These are phyloP conservation scores for Diplodia sapinea DNA, from an alignment of 2,329 filamentous ascomycete species.

Conservation along the genomic window DNA sequence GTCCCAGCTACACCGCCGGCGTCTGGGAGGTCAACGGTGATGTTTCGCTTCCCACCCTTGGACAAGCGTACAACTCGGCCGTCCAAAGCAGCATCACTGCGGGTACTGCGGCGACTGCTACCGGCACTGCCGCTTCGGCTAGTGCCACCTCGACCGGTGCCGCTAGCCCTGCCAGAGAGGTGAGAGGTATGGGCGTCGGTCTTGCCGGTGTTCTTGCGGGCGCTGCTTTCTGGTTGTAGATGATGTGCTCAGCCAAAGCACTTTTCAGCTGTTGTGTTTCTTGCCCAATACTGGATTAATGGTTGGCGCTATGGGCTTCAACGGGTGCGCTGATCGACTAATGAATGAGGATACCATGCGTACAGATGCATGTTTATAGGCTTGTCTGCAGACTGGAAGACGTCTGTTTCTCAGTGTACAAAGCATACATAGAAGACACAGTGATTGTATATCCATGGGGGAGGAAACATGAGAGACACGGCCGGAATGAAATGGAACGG, in stretches of 20 bases:
- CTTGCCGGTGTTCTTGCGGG: slow-evolving; percentile 37
- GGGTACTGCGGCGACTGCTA: slow-evolving; percentile 27
- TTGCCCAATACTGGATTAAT: slow-evolving; percentile 51
- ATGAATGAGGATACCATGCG: background rate
- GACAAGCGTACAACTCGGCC: slow-evolving; percentile 50
- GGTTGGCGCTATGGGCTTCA: slow-evolving; percentile 7
- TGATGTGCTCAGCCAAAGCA: slow-evolving; percentile 40
- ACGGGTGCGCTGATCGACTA: slow-evolving; percentile 4
- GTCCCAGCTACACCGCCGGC: slow-evolving; percentile 70
- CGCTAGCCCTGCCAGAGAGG: slow-evolving; percentile 35
- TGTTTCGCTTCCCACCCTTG: slow-evolving; percentile 71
- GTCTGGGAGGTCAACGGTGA: slow-evolving; percentile 77
- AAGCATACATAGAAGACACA: slow-evolving; percentile 3
- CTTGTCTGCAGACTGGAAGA: background rate
- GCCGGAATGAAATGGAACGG: background rate
- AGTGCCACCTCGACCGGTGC: slow-evolving; percentile 35
- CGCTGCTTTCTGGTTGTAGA: slow-evolving; percentile 40
- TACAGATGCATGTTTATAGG: slow-evolving; percentile 6
- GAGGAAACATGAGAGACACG: background rate
- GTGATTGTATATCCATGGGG: background rate
- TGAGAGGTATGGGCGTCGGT: slow-evolving; percentile 36
- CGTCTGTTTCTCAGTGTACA: background rate
- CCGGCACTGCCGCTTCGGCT: slow-evolving; percentile 22
- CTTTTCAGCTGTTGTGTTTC: slow-evolving; percentile 58
- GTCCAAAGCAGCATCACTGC: slow-evolving; percentile 34